These are phyloP conservation scores for Plectosphaerella sp. DNA, from an alignment of 2,329 filamentous ascomycete genomes.

Conservation along the genomic window DNA sequence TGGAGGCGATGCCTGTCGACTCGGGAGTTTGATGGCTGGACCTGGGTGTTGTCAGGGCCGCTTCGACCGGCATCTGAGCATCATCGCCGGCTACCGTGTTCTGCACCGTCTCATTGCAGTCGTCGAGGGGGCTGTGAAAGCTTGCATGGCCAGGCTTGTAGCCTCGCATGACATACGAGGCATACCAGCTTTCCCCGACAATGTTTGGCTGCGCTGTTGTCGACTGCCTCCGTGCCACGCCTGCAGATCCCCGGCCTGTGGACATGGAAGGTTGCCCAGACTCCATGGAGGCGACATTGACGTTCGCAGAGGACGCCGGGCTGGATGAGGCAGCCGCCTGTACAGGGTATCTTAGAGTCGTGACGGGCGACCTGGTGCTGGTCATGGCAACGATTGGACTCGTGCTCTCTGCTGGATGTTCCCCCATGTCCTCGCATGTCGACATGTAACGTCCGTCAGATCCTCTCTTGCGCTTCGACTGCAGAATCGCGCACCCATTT, in stretches of 20 bases:
- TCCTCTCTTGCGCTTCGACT: neutral
- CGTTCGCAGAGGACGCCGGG: too few species aligned
- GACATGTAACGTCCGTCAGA: neutral
- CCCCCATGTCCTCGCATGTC: neutral
- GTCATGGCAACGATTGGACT: too few species aligned
- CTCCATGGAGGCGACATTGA: too few species aligned
- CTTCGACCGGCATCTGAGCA: too few species aligned
- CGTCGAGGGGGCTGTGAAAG: neutral
- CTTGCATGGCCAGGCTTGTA: neutral
- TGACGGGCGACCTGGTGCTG: too few species aligned
- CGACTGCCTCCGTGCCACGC: neutral
- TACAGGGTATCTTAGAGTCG: too few species aligned
- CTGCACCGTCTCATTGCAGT: neutral
- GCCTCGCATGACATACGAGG: neutral
- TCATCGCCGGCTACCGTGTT: neutral
- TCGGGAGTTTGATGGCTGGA: too few species aligned
- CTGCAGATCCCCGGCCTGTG: too few species aligned
- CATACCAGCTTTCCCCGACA: constrained; percentile 1
- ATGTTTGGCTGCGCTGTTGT: neutral
- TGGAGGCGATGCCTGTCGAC: too few species aligned
- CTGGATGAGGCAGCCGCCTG: too few species aligned
- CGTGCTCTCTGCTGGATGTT: neutral
- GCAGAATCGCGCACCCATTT: neutral
- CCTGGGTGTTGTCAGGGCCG: too few species aligned
- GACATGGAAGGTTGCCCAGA: too few species aligned